Evolutionary conservation across 1,284 basidiomycete species (phyloP).

Genomic region (Rhodotorula sp.): DNA sequence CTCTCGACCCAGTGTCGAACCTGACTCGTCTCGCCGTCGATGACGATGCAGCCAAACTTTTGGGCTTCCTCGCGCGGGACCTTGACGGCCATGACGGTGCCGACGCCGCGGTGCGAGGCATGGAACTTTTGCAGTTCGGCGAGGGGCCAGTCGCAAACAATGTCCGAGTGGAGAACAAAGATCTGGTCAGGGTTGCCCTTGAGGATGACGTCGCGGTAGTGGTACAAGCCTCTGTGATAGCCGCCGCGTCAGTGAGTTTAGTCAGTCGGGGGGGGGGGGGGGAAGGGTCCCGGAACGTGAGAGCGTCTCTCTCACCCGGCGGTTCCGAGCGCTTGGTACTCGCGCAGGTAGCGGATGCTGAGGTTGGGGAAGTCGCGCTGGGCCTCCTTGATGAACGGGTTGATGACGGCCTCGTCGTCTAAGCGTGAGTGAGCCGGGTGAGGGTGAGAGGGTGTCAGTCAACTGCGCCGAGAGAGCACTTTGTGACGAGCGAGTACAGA

Average conservation of each 20-base stretch:
- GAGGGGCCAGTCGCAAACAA: slow-evolving; percentile 53
- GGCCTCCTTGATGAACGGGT: slow-evolving; percentile 53
- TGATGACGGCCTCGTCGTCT: slow-evolving; percentile 54
- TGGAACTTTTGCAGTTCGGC: slow-evolving; percentile 53
- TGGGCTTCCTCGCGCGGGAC: slow-evolving; percentile 53
- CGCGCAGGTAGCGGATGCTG: slow-evolving; percentile 54
- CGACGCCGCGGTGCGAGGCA: slow-evolving; percentile 54
- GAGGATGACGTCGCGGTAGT: slow-evolving; percentile 54
- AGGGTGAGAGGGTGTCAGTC: background rate
- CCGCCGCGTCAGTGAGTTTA: background rate
- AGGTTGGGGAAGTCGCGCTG: slow-evolving; percentile 55
- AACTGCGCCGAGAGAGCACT: no score
- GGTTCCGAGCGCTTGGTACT: slow-evolving; percentile 55
- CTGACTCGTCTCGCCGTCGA: slow-evolving; percentile 49
- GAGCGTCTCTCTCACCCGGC: slow-evolving; percentile 49
- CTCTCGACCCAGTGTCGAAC: slow-evolving; percentile 38
- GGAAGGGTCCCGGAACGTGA: slow-evolving; percentile 44
- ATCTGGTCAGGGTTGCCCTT: slow-evolving; percentile 53
- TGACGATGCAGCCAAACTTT: slow-evolving; percentile 55
- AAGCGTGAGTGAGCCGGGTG: background rate
- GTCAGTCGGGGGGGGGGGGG: slow-evolving; percentile 41
- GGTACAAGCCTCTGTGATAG: slow-evolving; percentile 40
- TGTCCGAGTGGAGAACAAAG: slow-evolving; percentile 57
- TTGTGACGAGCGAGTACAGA: no score
- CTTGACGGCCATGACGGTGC: slow-evolving; percentile 54